Conservation (phyloP, 352 stramenopile genomes). For the Pythium apleroticum region DNA sequence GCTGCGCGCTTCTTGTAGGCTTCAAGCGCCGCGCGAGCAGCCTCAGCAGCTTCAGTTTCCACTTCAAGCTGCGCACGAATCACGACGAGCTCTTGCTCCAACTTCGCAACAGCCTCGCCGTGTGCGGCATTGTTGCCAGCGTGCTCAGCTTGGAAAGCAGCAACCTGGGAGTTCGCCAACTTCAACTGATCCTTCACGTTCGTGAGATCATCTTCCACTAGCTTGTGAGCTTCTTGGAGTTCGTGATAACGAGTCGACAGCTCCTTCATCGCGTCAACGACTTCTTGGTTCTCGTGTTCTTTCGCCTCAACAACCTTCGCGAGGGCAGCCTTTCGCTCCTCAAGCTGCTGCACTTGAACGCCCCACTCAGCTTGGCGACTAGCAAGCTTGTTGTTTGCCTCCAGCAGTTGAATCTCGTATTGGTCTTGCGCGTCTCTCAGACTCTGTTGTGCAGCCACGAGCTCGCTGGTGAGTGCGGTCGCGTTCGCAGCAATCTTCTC, state of each 20-base stretch:
- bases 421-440: neutral
- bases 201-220: constrained; percentile 16
- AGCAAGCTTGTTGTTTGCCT: neutral
- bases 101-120: constrained; percentile 8
- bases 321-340: constrained; percentile 29
- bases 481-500: neutral
- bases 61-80: constrained; percentile 36
- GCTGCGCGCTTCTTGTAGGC: constrained; percentile 81
- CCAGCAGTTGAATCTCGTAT: neutral
- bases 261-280: constrained; percentile 31
- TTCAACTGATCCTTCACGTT: constrained; percentile 6
- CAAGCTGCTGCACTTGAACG: neutral
- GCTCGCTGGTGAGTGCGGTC: constrained; percentile 8
- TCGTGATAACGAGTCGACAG: constrained; percentile 31
- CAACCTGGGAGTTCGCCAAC: constrained; percentile 4
- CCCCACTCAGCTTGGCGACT: constrained; percentile 4
- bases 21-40: constrained; percentile 59
- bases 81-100: constrained; percentile 16
- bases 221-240: constrained; percentile 30
- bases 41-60: constrained; percentile 51
- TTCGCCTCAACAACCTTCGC: constrained; percentile 27
- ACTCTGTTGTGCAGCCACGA: neutral
- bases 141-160: constrained; percentile 14
- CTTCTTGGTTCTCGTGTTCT: constrained; percentile 31
- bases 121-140: constrained; percentile 1